These are phyloP conservation scores for Tillandsia leiboldiana DNA, from an alignment of 176 grass and related monocot genomes.

Conservation along the genomic window DNA sequence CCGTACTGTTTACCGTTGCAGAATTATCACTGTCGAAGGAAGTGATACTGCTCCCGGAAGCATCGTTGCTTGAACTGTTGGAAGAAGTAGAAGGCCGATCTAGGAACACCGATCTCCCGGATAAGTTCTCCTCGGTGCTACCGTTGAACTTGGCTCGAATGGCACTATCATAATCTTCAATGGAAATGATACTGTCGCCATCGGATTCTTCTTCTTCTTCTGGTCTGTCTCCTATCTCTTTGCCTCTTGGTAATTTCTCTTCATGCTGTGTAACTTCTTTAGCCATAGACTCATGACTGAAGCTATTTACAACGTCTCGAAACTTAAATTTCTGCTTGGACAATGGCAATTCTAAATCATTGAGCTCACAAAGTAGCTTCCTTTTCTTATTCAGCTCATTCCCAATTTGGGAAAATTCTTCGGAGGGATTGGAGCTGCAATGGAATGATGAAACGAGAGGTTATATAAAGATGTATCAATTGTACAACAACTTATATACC, in stretches of 20 bases:
- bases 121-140: conserved; percentile 24
- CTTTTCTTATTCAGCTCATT: conserved; percentile 50
- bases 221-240: conserved; percentile 17
- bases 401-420: conserved; percentile 19
- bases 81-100: conserved; percentile 27
- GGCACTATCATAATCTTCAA: conserved; percentile 20
- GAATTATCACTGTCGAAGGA: conserved; percentile 28
- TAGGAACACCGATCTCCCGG: conserved; percentile 18
- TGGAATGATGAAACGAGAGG: background rate
- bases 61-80: conserved; percentile 39
- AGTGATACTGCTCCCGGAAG: conserved; percentile 27
- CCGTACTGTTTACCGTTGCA: conserved; percentile 25
- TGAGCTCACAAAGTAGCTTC: conserved; percentile 42
- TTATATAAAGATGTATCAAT: conserved; percentile 1
- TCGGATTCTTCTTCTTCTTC: conserved; percentile 28
- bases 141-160: conserved; percentile 38
- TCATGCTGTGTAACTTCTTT: conserved; percentile 28
- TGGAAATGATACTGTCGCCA: conserved; percentile 32
- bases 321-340: conserved; percentile 66
- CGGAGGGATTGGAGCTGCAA: conserved; percentile 28
- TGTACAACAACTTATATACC: conserved; percentile 1
- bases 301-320: conserved; percentile 22
- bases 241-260: conserved; percentile 21
- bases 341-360: conserved; percentile 28
- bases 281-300: conserved; percentile 15